phyloP scores from a whole-genome alignment of 2,329 filamentous ascomycete genomes.

The Scopulariopsis brevicaulis region DNA sequence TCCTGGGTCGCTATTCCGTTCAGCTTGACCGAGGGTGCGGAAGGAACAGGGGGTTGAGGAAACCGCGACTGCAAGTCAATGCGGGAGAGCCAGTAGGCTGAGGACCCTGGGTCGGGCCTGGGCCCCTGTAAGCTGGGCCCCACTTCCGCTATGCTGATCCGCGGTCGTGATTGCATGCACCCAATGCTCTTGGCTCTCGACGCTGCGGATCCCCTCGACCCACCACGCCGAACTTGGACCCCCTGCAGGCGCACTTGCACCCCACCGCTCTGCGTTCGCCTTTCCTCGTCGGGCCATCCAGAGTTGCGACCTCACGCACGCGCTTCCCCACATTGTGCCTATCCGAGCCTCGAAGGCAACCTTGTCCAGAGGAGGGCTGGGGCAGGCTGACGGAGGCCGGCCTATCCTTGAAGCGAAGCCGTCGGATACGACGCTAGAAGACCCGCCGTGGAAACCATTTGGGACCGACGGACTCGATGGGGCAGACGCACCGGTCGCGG shows the following conservation, averaged over 20 bases:
- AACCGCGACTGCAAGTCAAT: neutral
- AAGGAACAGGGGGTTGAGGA: neutral
- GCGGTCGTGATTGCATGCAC: no score
- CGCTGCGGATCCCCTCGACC: neutral
- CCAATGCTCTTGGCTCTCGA: neutral
- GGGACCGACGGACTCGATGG: neutral
- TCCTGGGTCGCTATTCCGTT: slow-evolving; percentile 1
- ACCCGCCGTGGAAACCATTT: neutral
- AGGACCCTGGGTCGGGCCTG: neutral
- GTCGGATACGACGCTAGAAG: neutral
- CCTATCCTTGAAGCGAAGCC: no score
- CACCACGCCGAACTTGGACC: neutral
- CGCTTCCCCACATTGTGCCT: neutral
- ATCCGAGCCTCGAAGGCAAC: neutral
- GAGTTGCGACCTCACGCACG: neutral
- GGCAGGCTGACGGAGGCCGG: neutral
- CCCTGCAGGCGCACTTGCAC: neutral
- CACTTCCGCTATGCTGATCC: no score
- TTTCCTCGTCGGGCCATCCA: neutral
- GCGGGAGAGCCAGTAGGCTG: neutral
- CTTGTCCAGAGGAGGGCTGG: neutral
- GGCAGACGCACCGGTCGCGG: neutral
- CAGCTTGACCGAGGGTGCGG: slow-evolving; percentile 1
- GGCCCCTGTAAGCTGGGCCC: neutral
- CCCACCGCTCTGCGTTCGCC: neutral